These are phyloP conservation scores for Coemansia sp. DNA, from an alignment of 371 early-diverging fungal genomes.

Conservation along the genomic window DNA sequence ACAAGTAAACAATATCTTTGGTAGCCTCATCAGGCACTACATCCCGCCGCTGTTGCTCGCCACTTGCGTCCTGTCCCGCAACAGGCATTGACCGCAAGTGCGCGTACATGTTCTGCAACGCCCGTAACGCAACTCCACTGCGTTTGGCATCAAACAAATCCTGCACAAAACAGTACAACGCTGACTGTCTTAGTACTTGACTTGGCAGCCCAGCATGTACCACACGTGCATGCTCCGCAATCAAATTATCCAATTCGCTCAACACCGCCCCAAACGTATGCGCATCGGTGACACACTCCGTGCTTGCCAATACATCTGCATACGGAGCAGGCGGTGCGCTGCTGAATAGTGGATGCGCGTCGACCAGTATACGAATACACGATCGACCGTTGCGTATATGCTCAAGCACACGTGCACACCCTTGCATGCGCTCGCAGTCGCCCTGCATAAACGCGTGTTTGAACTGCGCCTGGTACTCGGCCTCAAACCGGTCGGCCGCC, in stretches of 20 bases:
- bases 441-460: conserved; percentile 9
- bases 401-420: conserved; percentile 21
- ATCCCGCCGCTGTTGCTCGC: neutral
- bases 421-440: conserved; percentile 20
- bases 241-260: conserved; percentile 6
- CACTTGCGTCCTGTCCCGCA: neutral
- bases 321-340: neutral
- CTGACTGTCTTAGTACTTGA: conserved; percentile 8
- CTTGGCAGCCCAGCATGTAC: conserved; percentile 18
- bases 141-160: conserved; percentile 15
- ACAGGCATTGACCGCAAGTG: conserved; percentile 30
- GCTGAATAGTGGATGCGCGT: conserved; percentile 39
- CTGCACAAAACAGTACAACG: conserved; percentile 23
- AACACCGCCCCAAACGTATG: conserved; percentile 32
- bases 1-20: conserved; percentile 32
- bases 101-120: conserved; percentile 24
- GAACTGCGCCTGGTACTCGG: conserved; percentile 14
- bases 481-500: conserved; percentile 31
- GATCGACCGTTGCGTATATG: conserved; percentile 33
- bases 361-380: conserved; percentile 34
- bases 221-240: conserved; percentile 30
- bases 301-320: neutral
- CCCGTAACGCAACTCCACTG: conserved; percentile 4
- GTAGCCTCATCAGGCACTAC: conserved; percentile 24
- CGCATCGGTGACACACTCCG: conserved; percentile 4